Percentiles rank a stretch among this genome's conserved stretches.
Evolutionary conservation across 768 basidiomycete genomes (phyloP).

Genomic region (Naganishia onofrii): DNA sequence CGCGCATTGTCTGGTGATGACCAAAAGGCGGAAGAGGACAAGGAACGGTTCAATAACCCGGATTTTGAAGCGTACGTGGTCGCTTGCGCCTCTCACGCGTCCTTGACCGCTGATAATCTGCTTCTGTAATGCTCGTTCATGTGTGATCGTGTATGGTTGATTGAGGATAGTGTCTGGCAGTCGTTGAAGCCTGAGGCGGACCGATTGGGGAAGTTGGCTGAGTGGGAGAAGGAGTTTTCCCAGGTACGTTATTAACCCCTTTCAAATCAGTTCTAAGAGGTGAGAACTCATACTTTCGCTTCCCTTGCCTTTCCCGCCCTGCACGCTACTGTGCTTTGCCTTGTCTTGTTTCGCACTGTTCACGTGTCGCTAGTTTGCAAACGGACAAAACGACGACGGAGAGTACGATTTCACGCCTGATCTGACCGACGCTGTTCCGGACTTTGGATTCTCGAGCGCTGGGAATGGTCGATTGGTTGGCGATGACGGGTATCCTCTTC

Average conservation of each 20-base stretch:
- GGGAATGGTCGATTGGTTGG: slow-evolving; percentile 30
- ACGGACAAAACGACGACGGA: slow-evolving; percentile 23
- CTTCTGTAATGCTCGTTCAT: not conserved
- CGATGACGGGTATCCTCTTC: slow-evolving; percentile 70
- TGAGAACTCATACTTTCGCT: too few species aligned
- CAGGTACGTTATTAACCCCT: slow-evolving; percentile 50
- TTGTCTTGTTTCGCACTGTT: not conserved
- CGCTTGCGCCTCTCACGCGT: too few species aligned
- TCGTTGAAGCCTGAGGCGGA: slow-evolving; percentile 48
- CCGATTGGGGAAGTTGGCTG: slow-evolving; percentile 44
- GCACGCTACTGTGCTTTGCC: too few species aligned
- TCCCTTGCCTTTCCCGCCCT: too few species aligned
- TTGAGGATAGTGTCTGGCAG: slow-evolving; percentile 43
- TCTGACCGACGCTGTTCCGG: slow-evolving; percentile 35
- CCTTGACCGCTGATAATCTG: not conserved
- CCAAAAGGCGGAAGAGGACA: slow-evolving; percentile 11
- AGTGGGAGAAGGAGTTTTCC: slow-evolving; percentile 51
- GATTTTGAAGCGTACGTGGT: slow-evolving; percentile 66
- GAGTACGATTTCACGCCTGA: slow-evolving; percentile 37
- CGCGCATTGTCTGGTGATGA: not conserved
- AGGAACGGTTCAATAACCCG: slow-evolving; percentile 55
- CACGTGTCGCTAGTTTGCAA: slow-evolving; percentile 40
- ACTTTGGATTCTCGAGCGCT: slow-evolving; percentile 29
- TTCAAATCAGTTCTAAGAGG: not conserved
- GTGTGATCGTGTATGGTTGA: too few species aligned